Conservation (phyloP, 78 protist species). For the Protostelium mycophagum region DNA sequence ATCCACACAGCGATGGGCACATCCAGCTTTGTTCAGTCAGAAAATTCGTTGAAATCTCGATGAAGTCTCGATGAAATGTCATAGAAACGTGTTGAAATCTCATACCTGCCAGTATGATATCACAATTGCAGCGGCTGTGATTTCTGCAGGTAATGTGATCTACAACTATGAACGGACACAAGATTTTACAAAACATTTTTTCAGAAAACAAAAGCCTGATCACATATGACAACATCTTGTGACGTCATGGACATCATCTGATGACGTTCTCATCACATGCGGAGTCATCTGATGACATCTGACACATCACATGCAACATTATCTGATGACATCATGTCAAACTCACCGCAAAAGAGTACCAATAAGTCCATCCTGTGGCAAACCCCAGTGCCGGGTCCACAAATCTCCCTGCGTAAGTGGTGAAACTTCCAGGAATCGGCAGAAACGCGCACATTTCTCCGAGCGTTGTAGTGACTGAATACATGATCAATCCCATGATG, state of each 20-base stretch:
- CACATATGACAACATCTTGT: no score
- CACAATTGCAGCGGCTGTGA: background rate
- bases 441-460: constrained; percentile 5
- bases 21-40: background rate
- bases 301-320: background rate
- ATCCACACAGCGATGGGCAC: background rate
- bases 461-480: background rate
- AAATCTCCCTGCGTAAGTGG: background rate
- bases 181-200: no score
- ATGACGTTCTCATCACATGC: no score
- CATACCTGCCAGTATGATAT: background rate
- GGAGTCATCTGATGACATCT: background rate
- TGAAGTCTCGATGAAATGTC: no score
- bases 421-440: background rate
- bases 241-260: no score
- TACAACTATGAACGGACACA: no score
- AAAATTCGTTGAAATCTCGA: background rate
- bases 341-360: background rate
- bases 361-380: background rate
- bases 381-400: constrained; percentile 6
- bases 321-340: no score
- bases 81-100: no score
- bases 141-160: background rate
- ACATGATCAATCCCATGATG: background rate
- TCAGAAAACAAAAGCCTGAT: no score